Base-by-base conservation (phyloP, 441 rosid species). In the Brassica hybrid region DNA sequence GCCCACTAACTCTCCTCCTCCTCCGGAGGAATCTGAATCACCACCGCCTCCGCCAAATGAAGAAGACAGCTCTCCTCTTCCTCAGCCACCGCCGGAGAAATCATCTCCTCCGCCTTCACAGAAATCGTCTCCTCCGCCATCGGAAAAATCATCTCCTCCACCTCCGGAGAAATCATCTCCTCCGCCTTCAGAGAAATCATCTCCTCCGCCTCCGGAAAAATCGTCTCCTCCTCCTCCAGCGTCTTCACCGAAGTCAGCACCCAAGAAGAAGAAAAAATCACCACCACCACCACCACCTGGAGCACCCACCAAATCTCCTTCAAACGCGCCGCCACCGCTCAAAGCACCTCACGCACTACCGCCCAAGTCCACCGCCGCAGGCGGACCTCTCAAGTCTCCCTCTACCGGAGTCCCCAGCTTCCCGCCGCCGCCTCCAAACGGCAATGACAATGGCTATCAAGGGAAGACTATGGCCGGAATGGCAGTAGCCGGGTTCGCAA, bases 401-500 rank as follows among this genome's bases (percentile, higher is more conserved):
- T 59, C 73, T 45, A 32, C 6, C 7, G 59, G 50, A 34, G 62
- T 48, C 50, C 14, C 79, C 16, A 27, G 41, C 30, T 60, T 60
- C 65, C 65, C 65, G 11, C 18, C 82, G 2, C 56, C 63, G 0
- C 17, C 82, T n/a, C 17, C 60, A 25, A 34, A 11, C 36, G 0
- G 11, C 16, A 1, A 60, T 60, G 16, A 25, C 36, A 65, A 43
- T 38, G 75, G 77, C 17, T 72, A 54, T 27, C 52, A 64, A 21
- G 67, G 65, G 27, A 75, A 52, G n/a, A 68, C 76, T 12, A 77
- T 80, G 41, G 75, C 76, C 3, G 89, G 88, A 2, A 83, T 71
- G 43, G 71, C 84, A 16, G 77, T 82, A 7, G 88, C 76, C 3
- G 81, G 86, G 6, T 73, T 73, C 0, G 68, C 88, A 21, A 16